These are phyloP conservation scores for Beauveria varroae DNA, from an alignment of 2,329 filamentous ascomycete genomes.

Conservation along the genomic window DNA sequence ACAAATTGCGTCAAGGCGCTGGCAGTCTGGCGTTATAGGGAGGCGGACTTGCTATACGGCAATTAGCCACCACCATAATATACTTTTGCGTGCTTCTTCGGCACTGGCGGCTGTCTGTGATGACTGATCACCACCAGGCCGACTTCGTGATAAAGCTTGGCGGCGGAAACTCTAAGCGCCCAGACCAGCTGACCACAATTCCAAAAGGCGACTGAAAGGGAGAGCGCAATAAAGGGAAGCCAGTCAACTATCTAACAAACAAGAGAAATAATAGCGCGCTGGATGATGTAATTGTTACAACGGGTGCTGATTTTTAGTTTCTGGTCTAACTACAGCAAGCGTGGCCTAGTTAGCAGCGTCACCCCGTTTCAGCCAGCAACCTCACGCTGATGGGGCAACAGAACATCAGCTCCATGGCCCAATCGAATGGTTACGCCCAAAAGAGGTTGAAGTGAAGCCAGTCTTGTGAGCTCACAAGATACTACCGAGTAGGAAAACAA, in stretches of 20 bases:
- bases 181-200: neutral
- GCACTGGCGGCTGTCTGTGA: neutral
- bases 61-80: neutral
- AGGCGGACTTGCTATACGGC: too few species aligned
- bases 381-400: conserved; percentile 8
- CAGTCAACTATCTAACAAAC: too few species aligned
- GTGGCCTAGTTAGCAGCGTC: neutral
- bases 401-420: neutral
- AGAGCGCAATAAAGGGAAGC: too few species aligned
- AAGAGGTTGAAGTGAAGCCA: neutral
- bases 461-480: too few species aligned
- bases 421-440: neutral
- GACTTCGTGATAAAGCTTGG: neutral
- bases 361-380: conserved; percentile 4
- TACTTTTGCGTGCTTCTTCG: neutral
- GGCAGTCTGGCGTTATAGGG: too few species aligned
- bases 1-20: neutral
- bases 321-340: neutral
- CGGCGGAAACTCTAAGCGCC: neutral
- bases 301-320: neutral
- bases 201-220: neutral
- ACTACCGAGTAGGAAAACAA: neutral
- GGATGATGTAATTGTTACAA: neutral
- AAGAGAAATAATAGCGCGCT: neutral
- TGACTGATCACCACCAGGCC: neutral